Evolutionary conservation across 2,329 filamentous ascomycete species (phyloP).

Genomic region (Akanthomyces dipterigenus): DNA sequence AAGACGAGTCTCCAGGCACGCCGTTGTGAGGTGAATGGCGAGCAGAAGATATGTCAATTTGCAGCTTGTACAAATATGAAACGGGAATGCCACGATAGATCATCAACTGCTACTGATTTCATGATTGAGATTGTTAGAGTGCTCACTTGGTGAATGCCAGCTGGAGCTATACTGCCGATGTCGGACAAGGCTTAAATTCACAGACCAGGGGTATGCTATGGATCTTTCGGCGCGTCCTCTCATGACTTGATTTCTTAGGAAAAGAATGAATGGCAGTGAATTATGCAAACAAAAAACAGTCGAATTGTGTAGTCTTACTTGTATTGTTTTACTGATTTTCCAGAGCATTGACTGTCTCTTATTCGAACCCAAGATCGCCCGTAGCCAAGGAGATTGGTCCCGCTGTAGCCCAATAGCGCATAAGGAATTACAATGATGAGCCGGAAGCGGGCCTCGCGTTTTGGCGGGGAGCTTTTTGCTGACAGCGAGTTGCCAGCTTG

Average conservation of each 20-base stretch:
- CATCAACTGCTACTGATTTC: neutral
- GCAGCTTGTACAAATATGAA: neutral
- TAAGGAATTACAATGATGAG: slow-evolving; percentile 9
- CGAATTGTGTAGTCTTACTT: no score
- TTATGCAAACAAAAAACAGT: no score
- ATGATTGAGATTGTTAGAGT: neutral
- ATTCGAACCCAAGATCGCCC: neutral
- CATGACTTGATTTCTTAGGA: neutral
- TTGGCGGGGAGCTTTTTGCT: neutral
- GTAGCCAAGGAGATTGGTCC: neutral
- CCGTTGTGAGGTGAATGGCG: neutral
- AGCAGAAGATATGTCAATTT: neutral
- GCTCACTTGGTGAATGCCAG: neutral
- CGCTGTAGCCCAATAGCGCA: neutral
- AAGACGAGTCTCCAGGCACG: slow-evolving; percentile 12
- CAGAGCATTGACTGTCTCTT: neutral
- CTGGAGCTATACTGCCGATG: slow-evolving; percentile 1
- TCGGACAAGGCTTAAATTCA: neutral
- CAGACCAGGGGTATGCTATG: neutral
- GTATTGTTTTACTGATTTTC: no score
- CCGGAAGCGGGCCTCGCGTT: slow-evolving; percentile 6
- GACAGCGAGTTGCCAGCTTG: neutral
- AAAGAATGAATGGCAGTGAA: no score
- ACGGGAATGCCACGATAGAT: neutral
- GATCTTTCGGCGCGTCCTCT: neutral